A percentile compares a stretch with the other conserved stretches of the same genome.
Conservation (phyloP, 2,329 filamentous ascomycete species). For the Cytospora leucostoma region DNA sequence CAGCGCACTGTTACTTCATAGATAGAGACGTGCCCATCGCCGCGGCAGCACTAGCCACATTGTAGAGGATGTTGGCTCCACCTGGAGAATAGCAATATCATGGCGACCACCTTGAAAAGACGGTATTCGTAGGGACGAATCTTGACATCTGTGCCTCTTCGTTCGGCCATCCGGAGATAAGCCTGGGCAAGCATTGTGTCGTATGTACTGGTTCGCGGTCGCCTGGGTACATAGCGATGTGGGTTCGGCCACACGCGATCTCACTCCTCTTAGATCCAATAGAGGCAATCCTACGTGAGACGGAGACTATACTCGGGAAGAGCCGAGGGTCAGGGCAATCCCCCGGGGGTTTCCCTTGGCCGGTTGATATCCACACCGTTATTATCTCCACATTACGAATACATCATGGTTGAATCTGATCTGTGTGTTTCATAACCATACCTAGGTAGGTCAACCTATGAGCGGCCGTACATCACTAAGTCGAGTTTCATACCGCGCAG, state of each 20-base stretch:
- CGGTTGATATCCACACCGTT: background rate
- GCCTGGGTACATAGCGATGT: background rate
- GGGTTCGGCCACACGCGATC: background rate
- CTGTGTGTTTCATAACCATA: background rate
- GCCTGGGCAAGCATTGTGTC: background rate
- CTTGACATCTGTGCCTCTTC: background rate
- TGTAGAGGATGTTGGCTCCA: background rate
- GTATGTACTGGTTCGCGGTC: background rate
- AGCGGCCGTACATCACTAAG: background rate
- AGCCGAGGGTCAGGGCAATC: background rate
- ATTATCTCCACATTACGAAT: background rate
- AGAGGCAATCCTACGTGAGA: conserved; percentile 1
- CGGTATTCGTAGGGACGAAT: background rate
- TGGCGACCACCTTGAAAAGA: background rate
- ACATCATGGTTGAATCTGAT: background rate
- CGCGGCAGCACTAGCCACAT: background rate
- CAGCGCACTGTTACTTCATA: background rate
- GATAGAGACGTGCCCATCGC: background rate
- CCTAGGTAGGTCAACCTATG: background rate
- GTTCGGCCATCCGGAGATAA: background rate
- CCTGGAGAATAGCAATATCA: background rate
- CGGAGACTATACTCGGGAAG: conserved; percentile 2
- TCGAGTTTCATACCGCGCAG: background rate
- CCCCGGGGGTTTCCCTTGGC: background rate
- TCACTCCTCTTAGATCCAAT: background rate